Base-by-base conservation (phyloP, 2,329 filamentous ascomycete species). In the Phaeosphaeriaceae sp. region DNA sequence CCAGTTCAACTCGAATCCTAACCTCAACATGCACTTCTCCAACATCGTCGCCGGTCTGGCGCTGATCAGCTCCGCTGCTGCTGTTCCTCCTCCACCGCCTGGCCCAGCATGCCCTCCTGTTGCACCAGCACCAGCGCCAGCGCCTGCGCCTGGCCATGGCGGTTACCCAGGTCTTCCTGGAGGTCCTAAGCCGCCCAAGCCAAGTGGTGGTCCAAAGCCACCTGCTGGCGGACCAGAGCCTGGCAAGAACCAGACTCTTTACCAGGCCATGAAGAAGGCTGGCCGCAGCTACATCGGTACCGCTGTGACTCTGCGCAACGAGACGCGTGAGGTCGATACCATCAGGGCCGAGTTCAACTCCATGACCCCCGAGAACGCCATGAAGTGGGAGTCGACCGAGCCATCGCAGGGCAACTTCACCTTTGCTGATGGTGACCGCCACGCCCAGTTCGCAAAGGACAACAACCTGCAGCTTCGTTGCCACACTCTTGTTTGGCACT, bases 401-500 rank as follows among this genome's bases (percentile, higher is more conserved):
- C 74, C 77, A 2, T 68, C 69, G 9, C 76, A 72, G 2, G 69
- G 70, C 59, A 74, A 73, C 54, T 81, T 80, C 64, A 77, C 73
- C n/a, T 79, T 76, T 48, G 65, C 64, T 3, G 73, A 73, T 28
- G 76, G 73, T 19, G 78, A 80, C 55, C 68, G 65, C 10, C 71
- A 77, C 47, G 70, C 71, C 22, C 66, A 73, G 11, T 75, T 76
- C 32, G 78, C 78, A 0, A 64, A 65, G 49, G 67, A 72, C 51
- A 75, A 80, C 62, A 68, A 74, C 26, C 70, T 77, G 49, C 59
- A 70, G 13, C 58, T 77, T 7, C 68, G 78, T 48, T 81, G 79
- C 71, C 79, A 81, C 60, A 79, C 65, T 9, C 67, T 80, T 5
- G 77, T 81, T 3, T 81, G 79, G 79, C 72, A 80, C 65, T 74